Evolutionary conservation across 495 filamentous ascomycete species (phyloP), one percentile per base, ranked within the genome.

Genomic region (Penicillium pulvis): DNA sequence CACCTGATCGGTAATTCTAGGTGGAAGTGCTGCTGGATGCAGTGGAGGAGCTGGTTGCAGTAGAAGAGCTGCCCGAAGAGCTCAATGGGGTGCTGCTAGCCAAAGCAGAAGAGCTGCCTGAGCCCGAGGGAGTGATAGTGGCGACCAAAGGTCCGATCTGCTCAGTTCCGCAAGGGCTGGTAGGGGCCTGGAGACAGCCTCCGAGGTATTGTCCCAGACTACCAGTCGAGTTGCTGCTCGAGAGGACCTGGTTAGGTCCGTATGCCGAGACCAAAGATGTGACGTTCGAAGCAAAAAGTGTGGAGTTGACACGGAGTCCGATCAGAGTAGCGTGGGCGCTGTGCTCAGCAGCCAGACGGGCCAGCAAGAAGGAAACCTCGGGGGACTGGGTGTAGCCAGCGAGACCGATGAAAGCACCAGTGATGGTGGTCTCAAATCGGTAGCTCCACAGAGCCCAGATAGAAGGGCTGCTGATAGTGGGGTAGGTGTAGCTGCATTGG

Each of bases 331-430:
- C 61, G 11, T 68, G 65, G 2, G 61, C 59, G 28, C 56, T 60
- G 59, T 75, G 70, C 62, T 70, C 53, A 47, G 70, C 66, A 16
- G 72, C 70, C 51, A 75, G 43, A 46, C 72, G 65, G 10, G 72
- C 65, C 33, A 71, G 39, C 12, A 75, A 60, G 63, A 75, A 73
- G 11, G 72, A 60, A 12, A 73, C 67, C 62, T 75, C 68, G 20
- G 70, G 72, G 0, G 70, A 60, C 45, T 68, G 62, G 42, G 72
- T 73, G 59, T 67, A 75, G 5, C 65, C 72, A 11, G 72, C 59
- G 2, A 66, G 61, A 19, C 66, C 72, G 48, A 73, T 68, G 52
- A 67, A 64, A 31, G 66, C 72, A 31, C 70, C 67, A 36, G 60
- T 47, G 44, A 71, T 61, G 16, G 57, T 66, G 16, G 50, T 30